Base-by-base conservation (phyloP, 148 eudicot genomes). In the Hydrangea macrophylla region DNA sequence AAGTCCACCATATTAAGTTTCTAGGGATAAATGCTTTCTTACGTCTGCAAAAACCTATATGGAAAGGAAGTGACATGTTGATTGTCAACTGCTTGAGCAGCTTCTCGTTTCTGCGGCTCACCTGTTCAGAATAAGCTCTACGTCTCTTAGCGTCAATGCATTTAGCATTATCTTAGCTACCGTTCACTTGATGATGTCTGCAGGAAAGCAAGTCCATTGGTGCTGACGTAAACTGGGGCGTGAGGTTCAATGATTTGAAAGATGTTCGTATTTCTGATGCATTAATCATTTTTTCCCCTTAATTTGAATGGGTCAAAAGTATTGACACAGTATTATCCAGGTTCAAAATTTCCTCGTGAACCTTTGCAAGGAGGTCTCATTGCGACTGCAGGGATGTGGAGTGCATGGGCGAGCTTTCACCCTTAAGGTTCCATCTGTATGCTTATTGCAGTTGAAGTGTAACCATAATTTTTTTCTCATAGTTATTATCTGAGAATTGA, bases 181-280 rank as follows among this genome's bases (percentile, higher is more conserved):
- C 26, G 36, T 36, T 57, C 25, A 39, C 71, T 33, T 50, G 3
- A 45, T 71, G 1, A 32, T 60, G 23, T 62, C 37, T 80, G 66
- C 85, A 93, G 98, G 98, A 90, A 78, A 82, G 74, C 83, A 93
- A 93, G 83, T 93, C 98, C 23, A 75, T 93, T 36, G 96, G 98
- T 64, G 98, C 98, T 79, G 98, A 93, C 55, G 98, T 93, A 73
- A 93, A 93, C 76, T 93, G 98, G 98, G 98, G 96, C 62, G 98
- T 93, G 69, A 89, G 96, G 48, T 93, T 93, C 83, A 88, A 78
- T 42, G 87, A 88, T 72, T 37, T 64, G 25, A 80, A 82, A 77
- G 92, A 93, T 81, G 95, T 93, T 31, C 56, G 96, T 78, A 48
- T 48, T 68, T 54, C 35, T 2, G 20, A 20, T 42, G 44, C 35